These are phyloP conservation scores for Antitrichia curtipendula DNA, from an alignment of 225 moss, liverwort and hornwort genomes.

Conservation along the genomic window DNA sequence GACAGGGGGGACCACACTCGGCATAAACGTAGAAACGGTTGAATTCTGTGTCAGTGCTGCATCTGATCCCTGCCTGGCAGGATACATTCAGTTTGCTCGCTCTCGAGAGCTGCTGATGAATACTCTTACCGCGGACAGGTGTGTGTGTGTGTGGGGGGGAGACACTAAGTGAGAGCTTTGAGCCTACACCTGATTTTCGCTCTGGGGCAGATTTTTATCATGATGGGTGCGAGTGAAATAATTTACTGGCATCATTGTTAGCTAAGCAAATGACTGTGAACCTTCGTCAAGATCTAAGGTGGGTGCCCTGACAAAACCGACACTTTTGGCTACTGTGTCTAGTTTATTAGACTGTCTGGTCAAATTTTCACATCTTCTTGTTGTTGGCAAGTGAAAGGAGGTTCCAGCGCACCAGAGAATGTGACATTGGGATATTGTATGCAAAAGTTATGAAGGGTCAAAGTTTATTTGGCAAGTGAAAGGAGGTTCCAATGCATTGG, in stretches of 20 bases:
- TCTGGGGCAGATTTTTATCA: neutral
- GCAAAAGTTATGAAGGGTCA: no score
- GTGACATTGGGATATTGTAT: no score
- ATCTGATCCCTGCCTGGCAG: neutral
- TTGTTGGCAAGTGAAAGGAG: no score
- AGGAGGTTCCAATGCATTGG: neutral
- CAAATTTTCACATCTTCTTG: neutral
- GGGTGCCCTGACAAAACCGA: accelerated
- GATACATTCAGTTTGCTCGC: neutral
- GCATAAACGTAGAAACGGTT: neutral
- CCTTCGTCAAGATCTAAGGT: neutral
- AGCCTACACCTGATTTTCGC: neutral
- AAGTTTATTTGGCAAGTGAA: neutral
- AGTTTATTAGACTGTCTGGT: neutral
- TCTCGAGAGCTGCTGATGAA: neutral
- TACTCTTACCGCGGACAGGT: neutral
- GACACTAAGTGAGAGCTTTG: neutral
- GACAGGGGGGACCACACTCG: neutral
- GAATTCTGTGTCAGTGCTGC: neutral
- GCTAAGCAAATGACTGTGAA: no score
- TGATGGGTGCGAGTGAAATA: neutral
- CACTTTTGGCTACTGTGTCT: neutral
- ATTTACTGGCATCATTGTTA: neutral
- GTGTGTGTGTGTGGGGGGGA: no score
- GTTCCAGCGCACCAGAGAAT: no score